Base-by-base conservation (phyloP, 768 basidiomycete genomes). In the Hericium coralloides region DNA sequence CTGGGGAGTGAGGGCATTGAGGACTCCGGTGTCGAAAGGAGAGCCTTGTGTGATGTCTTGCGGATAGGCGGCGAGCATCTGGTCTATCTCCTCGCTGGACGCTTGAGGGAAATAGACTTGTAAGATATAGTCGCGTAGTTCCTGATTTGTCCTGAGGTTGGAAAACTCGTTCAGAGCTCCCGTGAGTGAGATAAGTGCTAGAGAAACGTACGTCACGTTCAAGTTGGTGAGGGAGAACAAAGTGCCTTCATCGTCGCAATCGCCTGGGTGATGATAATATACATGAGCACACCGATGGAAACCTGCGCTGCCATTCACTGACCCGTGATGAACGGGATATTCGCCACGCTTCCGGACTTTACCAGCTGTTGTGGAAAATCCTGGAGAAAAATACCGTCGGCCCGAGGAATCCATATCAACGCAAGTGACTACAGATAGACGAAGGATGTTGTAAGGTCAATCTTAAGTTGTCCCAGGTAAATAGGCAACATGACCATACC, bases 371-470 rank as follows among this genome's bases (percentile, higher is more conserved):
- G 60, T 0, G 74, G 74, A 48, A 67, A 58, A 0, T 65, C 69
- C 2, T 60, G 62, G 26, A 79, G 48, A 59, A 79, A 73, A 0
- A 67, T 60, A 0, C 74, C 74, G 53, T 79, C 77, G 2, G 73
- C 68, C 6, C 68, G 62, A 4, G 76, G 76, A 17, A 61, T 25
- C 73, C 74, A 77, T 1, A 70, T 66, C 37, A 72, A 50, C 0
- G 55, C 54, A 38, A 75, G 58, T 22, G 67, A 66, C 57, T n/a
- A n/a, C n/a, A n/a, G 60, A 41, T 6, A 15, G 31, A 12, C 39
- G 41, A 37, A 14, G 12, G 9, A 10, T 10, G 25, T 31, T 48
- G 12, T 8, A 36, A 12, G 25, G 45, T 60, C 47, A 58, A 22
- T 38, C 15, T 14, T 1, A 4, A n/a, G 4, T 54, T 26, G 12